These are phyloP conservation scores for Plasmodium chabaudi DNA, from an alignment of 169 alveolate genomes.

Conservation along the genomic window DNA sequence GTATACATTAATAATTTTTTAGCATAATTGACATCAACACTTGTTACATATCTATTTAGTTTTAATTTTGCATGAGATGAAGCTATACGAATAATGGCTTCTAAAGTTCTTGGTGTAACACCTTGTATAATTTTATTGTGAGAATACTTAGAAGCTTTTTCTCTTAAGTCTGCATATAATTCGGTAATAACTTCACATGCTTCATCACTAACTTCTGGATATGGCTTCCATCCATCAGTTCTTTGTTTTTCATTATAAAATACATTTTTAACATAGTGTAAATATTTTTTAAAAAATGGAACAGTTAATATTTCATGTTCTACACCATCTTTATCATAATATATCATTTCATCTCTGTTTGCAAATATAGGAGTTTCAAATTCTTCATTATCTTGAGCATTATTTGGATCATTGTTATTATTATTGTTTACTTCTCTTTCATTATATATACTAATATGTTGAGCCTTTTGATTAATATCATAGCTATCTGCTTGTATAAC, in stretches of 20 bases:
- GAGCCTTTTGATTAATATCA: constrained; percentile 80
- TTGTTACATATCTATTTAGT: constrained; percentile 86
- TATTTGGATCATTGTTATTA: constrained; percentile 63
- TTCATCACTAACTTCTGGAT: constrained; percentile 87
- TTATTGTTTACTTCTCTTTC: constrained; percentile 71
- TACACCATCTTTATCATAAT: constrained; percentile 81
- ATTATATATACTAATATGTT: constrained; percentile 69
- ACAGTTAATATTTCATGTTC: constrained; percentile 84
- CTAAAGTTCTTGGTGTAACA: constrained; percentile 90
- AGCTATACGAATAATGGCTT: constrained; percentile 91
- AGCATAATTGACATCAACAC: constrained; percentile 85
- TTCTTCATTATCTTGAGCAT: constrained; percentile 76
- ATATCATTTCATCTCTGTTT: constrained; percentile 82
- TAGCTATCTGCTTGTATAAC: constrained; percentile 85
- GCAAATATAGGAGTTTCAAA: constrained; percentile 78
- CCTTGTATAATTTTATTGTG: constrained; percentile 82
- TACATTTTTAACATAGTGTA: constrained; percentile 82
- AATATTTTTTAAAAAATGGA: constrained; percentile 83
- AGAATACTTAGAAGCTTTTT: constrained; percentile 78
- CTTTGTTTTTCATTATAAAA: constrained; percentile 83
- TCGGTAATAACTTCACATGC: constrained; percentile 86
- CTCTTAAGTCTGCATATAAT: constrained; percentile 85
- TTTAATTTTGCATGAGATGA: constrained; percentile 91
- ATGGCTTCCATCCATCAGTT: constrained; percentile 84
- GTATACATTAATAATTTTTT: constrained; percentile 87